Base-by-base conservation (phyloP, 1,284 basidiomycete species). In the Ustilago trichophora region DNA sequence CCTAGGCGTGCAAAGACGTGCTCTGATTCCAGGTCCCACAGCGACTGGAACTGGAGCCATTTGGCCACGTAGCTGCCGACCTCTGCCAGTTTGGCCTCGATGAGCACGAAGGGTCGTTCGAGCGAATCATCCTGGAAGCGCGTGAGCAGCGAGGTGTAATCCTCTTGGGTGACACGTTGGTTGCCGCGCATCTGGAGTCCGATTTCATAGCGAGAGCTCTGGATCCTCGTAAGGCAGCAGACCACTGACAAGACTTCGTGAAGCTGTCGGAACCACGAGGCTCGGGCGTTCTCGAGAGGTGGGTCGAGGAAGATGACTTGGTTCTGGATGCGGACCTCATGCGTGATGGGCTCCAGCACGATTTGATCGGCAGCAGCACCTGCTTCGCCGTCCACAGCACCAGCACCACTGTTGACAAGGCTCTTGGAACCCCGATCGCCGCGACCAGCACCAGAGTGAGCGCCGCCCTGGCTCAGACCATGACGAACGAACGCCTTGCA, bases 261-360 rank as follows among this genome's bases (percentile, higher is more conserved):
- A 59, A 98, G 84, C 79, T 95, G 91, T 47, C 87, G 87, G 67
- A 96, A 88, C 95, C 95, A 98, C 15, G 88, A 90, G 47, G 91
- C 88, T 31, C 94, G 88, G 0, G 94, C 93, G 71, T 91, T 88
- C 82, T 98, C 95, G 83, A 98, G 91, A 48, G 95, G 95, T 9
- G 96, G 96, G 81, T 98, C 94, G 44, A 98, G 86, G 85, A 96
- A 97, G 82, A 99, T 97, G 74, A 97, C 92, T 82, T 98, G 95
- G 80, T 98, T 96, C 80, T 94, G 91, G 85, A 98, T 97, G 78
- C 94, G 87, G 60, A 98, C 91, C 81, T 98, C 93, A 81, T 98
- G 93, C 89, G 75, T 91, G 43, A 77, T 69, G 27, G 72, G 49
- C 31, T 54, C 33, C 29, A 72, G 45, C 35, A 70, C 46, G 33